phyloP scores from a whole-genome alignment of 352 stramenopile species.

The Phytophthora pinifolia region DNA sequence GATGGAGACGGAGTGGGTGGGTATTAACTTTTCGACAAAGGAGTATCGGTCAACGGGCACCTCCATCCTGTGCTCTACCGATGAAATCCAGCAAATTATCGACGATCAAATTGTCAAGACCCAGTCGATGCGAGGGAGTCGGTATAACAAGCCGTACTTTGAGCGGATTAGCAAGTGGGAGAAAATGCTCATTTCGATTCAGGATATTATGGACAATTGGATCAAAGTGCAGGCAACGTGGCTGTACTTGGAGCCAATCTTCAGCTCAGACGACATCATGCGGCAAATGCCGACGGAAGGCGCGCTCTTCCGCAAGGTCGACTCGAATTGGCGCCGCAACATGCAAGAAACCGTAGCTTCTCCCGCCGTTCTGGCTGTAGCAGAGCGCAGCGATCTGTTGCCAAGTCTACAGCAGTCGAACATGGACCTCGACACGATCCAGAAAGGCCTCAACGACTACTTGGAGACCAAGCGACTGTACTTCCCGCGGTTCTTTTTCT shows the following conservation, averaged over 20 bases:
- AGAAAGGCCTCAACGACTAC: constrained; percentile 94
- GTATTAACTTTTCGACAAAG: constrained; percentile 92
- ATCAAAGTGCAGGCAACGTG: constrained; percentile 94
- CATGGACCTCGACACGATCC: constrained; percentile 92
- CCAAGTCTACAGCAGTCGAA: constrained; percentile 89
- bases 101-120: constrained; percentile 96
- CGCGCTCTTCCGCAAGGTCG: constrained; percentile 85
- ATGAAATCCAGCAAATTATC: constrained; percentile 94
- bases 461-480: constrained; percentile 90
- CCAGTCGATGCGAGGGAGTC: constrained; percentile 93
- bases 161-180: constrained; percentile 89
- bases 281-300: constrained; percentile 91
- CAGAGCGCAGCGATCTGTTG: constrained; percentile 76
- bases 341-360: constrained; percentile 87
- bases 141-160: constrained; percentile 94
- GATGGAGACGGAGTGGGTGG: constrained; percentile 94
- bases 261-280: constrained; percentile 93
- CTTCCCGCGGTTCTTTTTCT: constrained; percentile 93
- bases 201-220: constrained; percentile 95
- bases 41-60: constrained; percentile 94
- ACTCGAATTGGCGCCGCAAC: constrained; percentile 84
- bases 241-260: constrained; percentile 94
- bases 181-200: constrained; percentile 86
- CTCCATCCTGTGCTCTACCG: constrained; percentile 84
- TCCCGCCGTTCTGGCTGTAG: constrained; percentile 76